phyloP scores from a whole-genome alignment of 2,329 filamentous ascomycete species.

The Hypoxylon sp. region DNA sequence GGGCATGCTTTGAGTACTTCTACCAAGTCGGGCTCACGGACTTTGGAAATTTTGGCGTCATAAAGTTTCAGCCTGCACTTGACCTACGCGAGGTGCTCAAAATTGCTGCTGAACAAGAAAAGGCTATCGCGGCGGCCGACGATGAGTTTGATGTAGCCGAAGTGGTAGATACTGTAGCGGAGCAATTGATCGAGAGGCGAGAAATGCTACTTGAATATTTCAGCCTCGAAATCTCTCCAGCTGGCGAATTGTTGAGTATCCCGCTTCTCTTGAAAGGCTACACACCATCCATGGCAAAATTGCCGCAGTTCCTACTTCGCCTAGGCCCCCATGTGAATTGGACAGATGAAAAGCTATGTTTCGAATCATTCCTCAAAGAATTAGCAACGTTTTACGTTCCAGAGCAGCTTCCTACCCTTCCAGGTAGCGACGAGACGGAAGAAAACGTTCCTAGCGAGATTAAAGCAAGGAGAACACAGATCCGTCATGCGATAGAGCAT shows the following conservation, averaged over 20 bases:
- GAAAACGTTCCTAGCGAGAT: constrained; percentile 64
- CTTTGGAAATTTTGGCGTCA: constrained; percentile 92
- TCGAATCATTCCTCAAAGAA: constrained; percentile 86
- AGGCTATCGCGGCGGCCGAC: constrained; percentile 61
- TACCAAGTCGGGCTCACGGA: constrained; percentile 96
- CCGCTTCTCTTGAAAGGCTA: constrained; percentile 93
- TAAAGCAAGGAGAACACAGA: constrained; percentile 74
- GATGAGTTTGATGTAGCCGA: constrained; percentile 76
- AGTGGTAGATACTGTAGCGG: constrained; percentile 75
- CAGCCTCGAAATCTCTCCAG: constrained; percentile 82
- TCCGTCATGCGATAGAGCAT: constrained; percentile 85
- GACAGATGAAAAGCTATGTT: constrained; percentile 87
- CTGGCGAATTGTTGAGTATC: constrained; percentile 83
- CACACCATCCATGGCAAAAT: constrained; percentile 85
- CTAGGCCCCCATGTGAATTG: constrained; percentile 92
- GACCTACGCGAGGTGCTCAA: constrained; percentile 78
- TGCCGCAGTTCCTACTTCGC: constrained; percentile 88
- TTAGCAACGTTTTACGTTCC: constrained; percentile 92
- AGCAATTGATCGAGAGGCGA: constrained; percentile 79
- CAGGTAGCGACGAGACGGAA: constrained; percentile 55
- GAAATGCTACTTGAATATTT: constrained; percentile 97
- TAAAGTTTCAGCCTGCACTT: constrained; percentile 84
- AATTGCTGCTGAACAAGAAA: constrained; percentile 81
- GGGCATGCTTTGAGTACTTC: constrained; percentile 89
- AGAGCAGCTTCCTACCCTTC: constrained; percentile 77